Base-by-base conservation (phyloP, 176 grass and related monocot species). In the Carex myosuroides region DNA sequence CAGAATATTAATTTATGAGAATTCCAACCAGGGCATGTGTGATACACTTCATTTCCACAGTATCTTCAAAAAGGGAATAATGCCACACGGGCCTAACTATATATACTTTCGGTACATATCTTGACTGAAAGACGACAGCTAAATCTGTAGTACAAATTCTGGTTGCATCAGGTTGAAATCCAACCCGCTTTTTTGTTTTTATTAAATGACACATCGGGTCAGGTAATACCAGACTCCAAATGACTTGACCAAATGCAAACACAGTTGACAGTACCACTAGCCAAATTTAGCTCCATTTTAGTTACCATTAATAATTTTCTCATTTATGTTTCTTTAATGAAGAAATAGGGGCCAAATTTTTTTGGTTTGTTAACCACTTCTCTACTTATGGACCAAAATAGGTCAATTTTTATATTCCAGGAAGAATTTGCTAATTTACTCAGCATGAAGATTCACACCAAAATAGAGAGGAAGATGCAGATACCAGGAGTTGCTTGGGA, bases 401-500 rank as follows among this genome's bases (percentile, higher is more conserved):
- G 9, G 1, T 16, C 46, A 16, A 72, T 3, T 30, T 30, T 22
- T 66, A 52, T 39, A 20, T 46, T 48, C 16, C 11, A n/a, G 1
- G 18, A 3, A 21, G 5, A 71, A 46, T 71, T 58, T 58, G 5
- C 12, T 35, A 3, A 64, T 63, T 1, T 8, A 22, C 22, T 56
- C 46, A 33, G 20, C 7, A 18, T 39, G 20, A 78, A 13, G 13
- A 18, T 46, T 44, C 57, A 53, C 26, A 64, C 30, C 82, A 2
- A 67, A 10, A 10, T 7, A 57, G 4, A 8, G 16, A 8, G 8
- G 65, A 70, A 24, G 0, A 39, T 63, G 6, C 39, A 76, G 76
- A 89, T 90, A 80, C 95, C 91, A 94, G 87, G 30, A 98, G 84
- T 83, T 93, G 95, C 41, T 87, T 82, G 14, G 91, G 68, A 64